These are phyloP conservation scores for Microdochium paspali DNA, from an alignment of 2,329 filamentous ascomycete species.

Conservation along the genomic window DNA sequence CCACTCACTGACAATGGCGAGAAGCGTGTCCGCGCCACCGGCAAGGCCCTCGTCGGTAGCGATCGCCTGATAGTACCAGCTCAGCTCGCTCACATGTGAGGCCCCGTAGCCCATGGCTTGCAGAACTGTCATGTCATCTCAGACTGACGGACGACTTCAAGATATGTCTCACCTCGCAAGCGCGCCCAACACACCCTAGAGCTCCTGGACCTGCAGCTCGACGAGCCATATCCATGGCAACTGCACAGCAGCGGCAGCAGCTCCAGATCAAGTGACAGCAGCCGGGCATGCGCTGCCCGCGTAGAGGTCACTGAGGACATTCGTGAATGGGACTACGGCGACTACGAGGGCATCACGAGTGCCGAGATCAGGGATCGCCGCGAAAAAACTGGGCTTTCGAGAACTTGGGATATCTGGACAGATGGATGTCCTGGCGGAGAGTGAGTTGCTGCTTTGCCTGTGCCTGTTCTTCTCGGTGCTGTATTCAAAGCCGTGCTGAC, in stretches of 20 bases:
- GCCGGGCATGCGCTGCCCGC: conserved; percentile 43
- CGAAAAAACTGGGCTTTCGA: conserved; percentile 44
- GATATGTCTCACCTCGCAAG: conserved; percentile 77
- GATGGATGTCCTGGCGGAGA: conserved; percentile 82
- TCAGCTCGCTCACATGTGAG: conserved; percentile 75
- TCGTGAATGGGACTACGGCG: conserved; percentile 80
- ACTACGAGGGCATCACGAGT: conserved; percentile 75
- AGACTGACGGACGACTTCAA: too few relatives aligned
- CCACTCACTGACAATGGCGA: conserved; percentile 75
- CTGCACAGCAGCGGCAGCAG: conserved; percentile 25
- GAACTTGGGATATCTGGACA: conserved; percentile 77
- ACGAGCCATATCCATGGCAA: conserved; percentile 64
- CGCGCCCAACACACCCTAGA: conserved; percentile 88
- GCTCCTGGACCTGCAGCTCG: conserved; percentile 66
- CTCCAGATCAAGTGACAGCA: conserved; percentile 14
- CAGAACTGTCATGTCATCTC: too few relatives aligned
- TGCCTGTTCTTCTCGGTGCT: background rate
- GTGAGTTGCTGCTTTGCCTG: conserved; percentile 34
- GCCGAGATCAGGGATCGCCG: conserved; percentile 54
- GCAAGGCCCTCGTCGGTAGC: conserved; percentile 71
- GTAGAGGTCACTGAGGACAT: conserved; percentile 64
- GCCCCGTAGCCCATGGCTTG: too few relatives aligned
- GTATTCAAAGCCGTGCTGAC: too few relatives aligned
- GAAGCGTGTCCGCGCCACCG: conserved; percentile 66
- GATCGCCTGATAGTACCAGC: conserved; percentile 78